Evolutionary conservation across 73 alveolate genomes (phyloP).

Genomic region (Tetrahymena malaccensis): DNA sequence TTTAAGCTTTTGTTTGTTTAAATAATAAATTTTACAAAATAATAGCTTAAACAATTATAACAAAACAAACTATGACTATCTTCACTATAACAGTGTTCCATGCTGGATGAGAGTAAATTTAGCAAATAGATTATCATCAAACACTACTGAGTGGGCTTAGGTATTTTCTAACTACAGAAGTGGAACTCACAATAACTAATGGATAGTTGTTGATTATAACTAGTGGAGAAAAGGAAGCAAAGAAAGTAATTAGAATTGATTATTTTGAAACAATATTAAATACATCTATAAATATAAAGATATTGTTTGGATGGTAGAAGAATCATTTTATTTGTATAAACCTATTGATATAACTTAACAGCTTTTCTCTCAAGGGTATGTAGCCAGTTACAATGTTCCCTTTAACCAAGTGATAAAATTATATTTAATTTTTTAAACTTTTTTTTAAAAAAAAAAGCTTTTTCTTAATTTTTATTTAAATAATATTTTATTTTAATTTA

Average conservation of each 20-base stretch:
- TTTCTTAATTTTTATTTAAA: no score
- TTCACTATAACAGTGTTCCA: conserved; percentile 18
- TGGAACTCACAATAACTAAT: conserved; percentile 38
- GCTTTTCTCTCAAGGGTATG: conserved; percentile 8
- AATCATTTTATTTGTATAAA: conserved; percentile 6
- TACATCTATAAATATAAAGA: not conserved
- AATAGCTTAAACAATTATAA: conserved; percentile 12
- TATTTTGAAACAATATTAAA: not conserved
- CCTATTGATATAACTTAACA: not conserved
- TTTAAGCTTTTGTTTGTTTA: not conserved
- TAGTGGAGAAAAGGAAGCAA: not conserved
- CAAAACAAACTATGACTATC: conserved; percentile 1
- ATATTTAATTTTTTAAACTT: no score
- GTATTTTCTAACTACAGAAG: conserved; percentile 1
- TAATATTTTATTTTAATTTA: not conserved
- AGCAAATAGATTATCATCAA: conserved; percentile 24
- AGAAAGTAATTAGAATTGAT: not conserved
- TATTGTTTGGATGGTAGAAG: conserved; percentile 9
- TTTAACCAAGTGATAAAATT: not conserved
- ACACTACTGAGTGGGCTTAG: conserved; percentile 6
- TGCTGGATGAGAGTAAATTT: conserved; percentile 38
- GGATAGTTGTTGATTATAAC: conserved; percentile 16
- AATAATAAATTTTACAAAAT: not conserved
- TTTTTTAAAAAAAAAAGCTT: no score
- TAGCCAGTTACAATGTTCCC: conserved; percentile 26